Conservation (phyloP, 2,329 filamentous ascomycete species). For the Stagonosporopsis tanaceti region DNA sequence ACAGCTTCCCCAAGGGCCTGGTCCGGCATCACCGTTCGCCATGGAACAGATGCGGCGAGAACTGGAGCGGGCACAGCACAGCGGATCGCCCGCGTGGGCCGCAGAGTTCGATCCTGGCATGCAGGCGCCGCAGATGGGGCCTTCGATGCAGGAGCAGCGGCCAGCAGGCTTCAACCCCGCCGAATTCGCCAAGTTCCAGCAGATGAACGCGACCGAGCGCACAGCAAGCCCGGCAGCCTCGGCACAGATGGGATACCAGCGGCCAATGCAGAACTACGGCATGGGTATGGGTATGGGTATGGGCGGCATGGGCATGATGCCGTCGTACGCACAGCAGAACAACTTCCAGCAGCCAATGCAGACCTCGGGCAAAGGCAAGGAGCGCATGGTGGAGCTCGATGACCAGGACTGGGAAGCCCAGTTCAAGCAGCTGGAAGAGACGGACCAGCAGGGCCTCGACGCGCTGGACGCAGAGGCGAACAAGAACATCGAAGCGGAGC, state of each 20-base stretch:
- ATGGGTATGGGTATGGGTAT: conserved; percentile 59
- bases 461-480: conserved; percentile 70
- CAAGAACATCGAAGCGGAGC: conserved; percentile 80
- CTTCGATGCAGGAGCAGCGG: conserved; percentile 66
- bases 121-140: conserved; percentile 74
- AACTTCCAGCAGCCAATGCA: conserved; percentile 56
- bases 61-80: conserved; percentile 63
- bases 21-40: conserved; percentile 65
- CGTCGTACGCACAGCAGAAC: conserved; percentile 52
- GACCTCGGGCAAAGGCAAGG: conserved; percentile 78
- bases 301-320: conserved; percentile 62
- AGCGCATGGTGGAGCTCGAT: conserved; percentile 84
- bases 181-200: conserved; percentile 88
- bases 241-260: conserved; percentile 60
- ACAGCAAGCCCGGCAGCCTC: conserved; percentile 66
- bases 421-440: conserved; percentile 85
- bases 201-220: conserved; percentile 64
- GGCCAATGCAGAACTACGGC: conserved; percentile 54
- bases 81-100: conserved; percentile 67
- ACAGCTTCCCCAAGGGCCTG: conserved; percentile 63
- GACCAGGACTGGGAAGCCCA: conserved; percentile 96
- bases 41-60: conserved; percentile 73
- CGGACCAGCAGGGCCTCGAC: conserved; percentile 61
- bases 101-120: conserved; percentile 68
- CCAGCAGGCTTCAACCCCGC: conserved; percentile 72